These are phyloP conservation scores for Globisporangium megalacanthum DNA, from an alignment of 352 stramenopile genomes.

Conservation along the genomic window DNA sequence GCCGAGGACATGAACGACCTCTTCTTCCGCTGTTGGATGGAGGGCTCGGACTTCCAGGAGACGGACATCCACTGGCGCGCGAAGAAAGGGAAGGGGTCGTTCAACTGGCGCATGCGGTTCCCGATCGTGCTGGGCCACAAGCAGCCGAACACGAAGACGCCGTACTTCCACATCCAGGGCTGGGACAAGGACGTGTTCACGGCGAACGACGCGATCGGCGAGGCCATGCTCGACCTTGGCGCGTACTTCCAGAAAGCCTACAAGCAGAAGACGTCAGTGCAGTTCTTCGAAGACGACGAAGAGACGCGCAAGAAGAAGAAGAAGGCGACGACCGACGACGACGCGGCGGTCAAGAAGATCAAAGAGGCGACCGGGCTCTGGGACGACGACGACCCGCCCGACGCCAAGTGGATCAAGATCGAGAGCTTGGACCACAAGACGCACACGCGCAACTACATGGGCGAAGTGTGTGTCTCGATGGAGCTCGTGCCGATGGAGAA, in stretches of 20 bases:
- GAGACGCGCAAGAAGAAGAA: conserved; percentile 74
- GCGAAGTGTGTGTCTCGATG: conserved; percentile 82
- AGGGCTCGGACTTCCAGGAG: conserved; percentile 72
- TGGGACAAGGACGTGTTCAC: conserved; percentile 94
- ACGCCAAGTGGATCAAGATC: conserved; percentile 83
- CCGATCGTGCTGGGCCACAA: conserved; percentile 83
- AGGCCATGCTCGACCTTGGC: conserved; percentile 78
- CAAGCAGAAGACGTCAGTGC: conserved; percentile 66
- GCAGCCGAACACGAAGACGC: conserved; percentile 85
- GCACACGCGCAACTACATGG: conserved; percentile 76
- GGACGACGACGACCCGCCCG: conserved; percentile 74
- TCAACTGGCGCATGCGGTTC: conserved; percentile 95
- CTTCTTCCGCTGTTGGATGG: conserved; percentile 89
- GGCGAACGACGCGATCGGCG: conserved; percentile 89
- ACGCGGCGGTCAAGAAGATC: conserved; percentile 78
- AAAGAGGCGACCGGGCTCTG: conserved; percentile 79
- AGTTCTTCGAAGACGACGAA: conserved; percentile 82
- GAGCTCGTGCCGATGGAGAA: conserved; percentile 86
- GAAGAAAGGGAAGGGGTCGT: conserved; percentile 92
- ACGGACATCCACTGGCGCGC: conserved; percentile 94
- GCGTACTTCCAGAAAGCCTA: conserved; percentile 72
- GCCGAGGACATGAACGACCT: conserved; percentile 91
- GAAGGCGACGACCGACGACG: conserved; percentile 66
- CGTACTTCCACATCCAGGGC: conserved; percentile 91
- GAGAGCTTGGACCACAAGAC: conserved; percentile 80